Conservation (phyloP, 164 flowering plant genomes). For the Aristolochia contorta region DNA sequence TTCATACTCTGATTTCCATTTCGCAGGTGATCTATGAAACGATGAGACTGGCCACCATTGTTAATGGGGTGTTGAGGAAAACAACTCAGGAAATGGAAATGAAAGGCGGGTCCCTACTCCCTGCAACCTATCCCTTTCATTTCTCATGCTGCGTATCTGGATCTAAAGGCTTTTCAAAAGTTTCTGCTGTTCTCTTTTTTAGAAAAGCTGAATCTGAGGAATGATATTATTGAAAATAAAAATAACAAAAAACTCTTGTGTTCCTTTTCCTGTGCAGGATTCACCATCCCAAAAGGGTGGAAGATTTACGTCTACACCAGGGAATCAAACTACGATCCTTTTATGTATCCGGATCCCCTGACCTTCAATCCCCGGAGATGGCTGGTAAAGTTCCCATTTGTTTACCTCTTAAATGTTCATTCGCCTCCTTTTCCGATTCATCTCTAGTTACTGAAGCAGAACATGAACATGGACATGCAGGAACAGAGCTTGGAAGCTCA, state of each 20-base stretch:
- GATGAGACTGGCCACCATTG: constrained; percentile 38
- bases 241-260: background rate
- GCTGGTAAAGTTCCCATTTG: constrained; percentile 26
- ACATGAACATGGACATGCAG: background rate
- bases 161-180: background rate
- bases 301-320: constrained; percentile 42
- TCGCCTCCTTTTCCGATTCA: background rate
- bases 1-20: background rate
- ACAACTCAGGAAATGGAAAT: constrained; percentile 35
- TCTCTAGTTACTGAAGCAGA: background rate
- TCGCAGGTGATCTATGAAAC: constrained; percentile 45
- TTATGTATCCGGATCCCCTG: constrained; percentile 37
- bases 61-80: constrained; percentile 43
- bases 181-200: background rate
- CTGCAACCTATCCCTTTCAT: background rate
- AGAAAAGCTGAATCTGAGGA: background rate
- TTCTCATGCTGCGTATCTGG: background rate
- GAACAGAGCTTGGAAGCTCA: constrained; percentile 41
- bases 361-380: constrained; percentile 58
- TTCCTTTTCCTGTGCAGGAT: constrained; percentile 23
- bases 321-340: constrained; percentile 40
- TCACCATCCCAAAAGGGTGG: constrained; percentile 50
- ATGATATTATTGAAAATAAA: background rate
- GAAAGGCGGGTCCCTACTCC: constrained; percentile 27
- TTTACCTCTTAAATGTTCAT: background rate